Evolutionary conservation across 1,139 yeast genomes (phyloP), one percentile per base, ranked within the genome.

Genomic region (Saccharomyces hybrid): DNA sequence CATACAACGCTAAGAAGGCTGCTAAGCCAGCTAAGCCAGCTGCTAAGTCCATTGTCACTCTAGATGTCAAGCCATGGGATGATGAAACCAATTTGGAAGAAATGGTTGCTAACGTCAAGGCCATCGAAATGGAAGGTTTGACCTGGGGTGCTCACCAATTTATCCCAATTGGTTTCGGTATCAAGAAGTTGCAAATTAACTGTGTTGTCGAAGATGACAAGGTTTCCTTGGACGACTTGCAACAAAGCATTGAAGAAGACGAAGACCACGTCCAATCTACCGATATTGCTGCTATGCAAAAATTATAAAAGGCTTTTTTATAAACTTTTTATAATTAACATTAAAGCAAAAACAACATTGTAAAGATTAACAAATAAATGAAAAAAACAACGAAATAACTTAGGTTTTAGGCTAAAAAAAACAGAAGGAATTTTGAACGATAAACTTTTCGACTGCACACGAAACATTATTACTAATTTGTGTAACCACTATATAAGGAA

Each of bases 61-160:
- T 93, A 71, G 99, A 93, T 70, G 96, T 93, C 69, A 93, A 93
- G 86, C 98, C 97, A 78, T 93, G 99, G 99, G 99, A 93, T 78
- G 98, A 93, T 72, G 98, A 93, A 82, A 93, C 99, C 66, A 85
- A 91, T 75, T 82, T 95, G 75, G 96, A 93, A 58, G 85, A 84
- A 76, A 75, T 93, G 78, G 78, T 88, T 69, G 91, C 85, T 59
- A 82, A 83, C 76, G 97, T 90, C 72, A 90, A 89, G 83, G 73
- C 80, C 65, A 76, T 91, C 69, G 86, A 83, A 74, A 77, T 78
- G 79, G 98, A 91, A 53, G 99, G 99, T 83, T 87, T 95, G 73
- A 78, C 78, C 67, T 93, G 99, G 99, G 99, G 99, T 87, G 97
- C 95, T 72, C 86, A 81, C 82, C 93, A 87, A 80, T 90, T 83